phyloP scores from a whole-genome alignment of 2,329 filamentous ascomycete genomes.

The Aspergillus tubingensis region DNA sequence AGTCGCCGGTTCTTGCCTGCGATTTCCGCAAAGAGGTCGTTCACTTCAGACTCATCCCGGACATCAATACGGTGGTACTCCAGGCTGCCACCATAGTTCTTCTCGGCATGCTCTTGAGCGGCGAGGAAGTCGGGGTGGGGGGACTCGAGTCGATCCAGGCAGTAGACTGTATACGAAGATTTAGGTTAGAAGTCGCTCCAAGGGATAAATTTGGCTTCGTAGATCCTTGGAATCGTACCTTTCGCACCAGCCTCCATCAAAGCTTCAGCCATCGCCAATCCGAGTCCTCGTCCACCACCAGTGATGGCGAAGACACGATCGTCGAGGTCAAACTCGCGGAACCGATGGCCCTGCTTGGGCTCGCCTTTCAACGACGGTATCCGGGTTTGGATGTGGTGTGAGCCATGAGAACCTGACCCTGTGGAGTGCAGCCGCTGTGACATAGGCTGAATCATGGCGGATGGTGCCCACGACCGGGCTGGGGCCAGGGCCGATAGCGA shows the following conservation, averaged over 20 bases:
- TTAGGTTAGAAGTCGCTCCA: background rate
- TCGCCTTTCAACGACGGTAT: slow-evolving; percentile 26
- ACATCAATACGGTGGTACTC: slow-evolving; percentile 53
- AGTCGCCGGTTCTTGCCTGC: slow-evolving; percentile 38
- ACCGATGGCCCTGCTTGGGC: slow-evolving; percentile 33
- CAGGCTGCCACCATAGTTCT: slow-evolving; percentile 43
- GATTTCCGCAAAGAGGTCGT: slow-evolving; percentile 39
- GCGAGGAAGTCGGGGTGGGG: slow-evolving; percentile 47
- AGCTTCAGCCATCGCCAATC: slow-evolving; percentile 49
- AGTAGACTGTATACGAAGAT: slow-evolving; percentile 44
- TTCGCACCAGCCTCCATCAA: slow-evolving; percentile 52
- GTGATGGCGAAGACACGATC: slow-evolving; percentile 47
- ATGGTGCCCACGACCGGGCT: slow-evolving; percentile 17
- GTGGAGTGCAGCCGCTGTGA: slow-evolving; percentile 24
- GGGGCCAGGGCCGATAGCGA: slow-evolving; percentile 13
- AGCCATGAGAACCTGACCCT: slow-evolving; percentile 19
- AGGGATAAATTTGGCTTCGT: background rate
- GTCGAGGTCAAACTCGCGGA: slow-evolving; percentile 47
- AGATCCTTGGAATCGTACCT: slow-evolving; percentile 29
- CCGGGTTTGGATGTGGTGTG: slow-evolving; percentile 37
- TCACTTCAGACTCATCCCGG: slow-evolving; percentile 40
- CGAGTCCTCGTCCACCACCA: slow-evolving; percentile 48
- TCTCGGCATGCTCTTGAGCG: slow-evolving; percentile 39
- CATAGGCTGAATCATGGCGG: slow-evolving; percentile 8
- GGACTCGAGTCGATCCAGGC: slow-evolving; percentile 48